Percentiles rank a stretch among this genome's conserved stretches.
Conservation (phyloP, 495 filamentous ascomycete species). For the Evansstolkia leycettana region DNA sequence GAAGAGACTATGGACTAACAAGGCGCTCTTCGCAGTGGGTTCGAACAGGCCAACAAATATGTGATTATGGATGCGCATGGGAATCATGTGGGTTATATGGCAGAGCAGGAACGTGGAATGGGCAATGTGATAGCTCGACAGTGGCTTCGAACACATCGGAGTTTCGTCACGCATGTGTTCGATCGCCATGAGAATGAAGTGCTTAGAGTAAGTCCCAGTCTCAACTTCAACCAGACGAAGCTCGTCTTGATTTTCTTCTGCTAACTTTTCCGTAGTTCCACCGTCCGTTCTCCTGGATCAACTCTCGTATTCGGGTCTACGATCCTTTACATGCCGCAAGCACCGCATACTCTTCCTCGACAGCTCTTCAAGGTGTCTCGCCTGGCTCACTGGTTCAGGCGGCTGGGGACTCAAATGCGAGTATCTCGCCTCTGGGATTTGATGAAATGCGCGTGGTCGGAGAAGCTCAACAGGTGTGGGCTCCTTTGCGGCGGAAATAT, state of each 20-base stretch:
- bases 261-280: slow-evolving; percentile 36
- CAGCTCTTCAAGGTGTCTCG: slow-evolving; percentile 27
- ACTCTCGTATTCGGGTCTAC: slow-evolving; percentile 50
- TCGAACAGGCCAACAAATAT: slow-evolving; percentile 64
- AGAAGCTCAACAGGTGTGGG: slow-evolving; percentile 59
- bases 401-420: slow-evolving; percentile 26
- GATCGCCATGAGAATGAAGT: slow-evolving; percentile 53
- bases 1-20: neutral
- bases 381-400: slow-evolving; percentile 28
- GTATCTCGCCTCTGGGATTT: slow-evolving; percentile 38
- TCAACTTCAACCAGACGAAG: too few relatives aligned
- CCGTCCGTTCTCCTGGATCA: slow-evolving; percentile 58
- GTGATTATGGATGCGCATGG: slow-evolving; percentile 60
- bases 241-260: too few relatives aligned
- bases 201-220: slow-evolving; percentile 41
- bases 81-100: slow-evolving; percentile 57
- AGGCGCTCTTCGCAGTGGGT: slow-evolving; percentile 31
- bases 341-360: slow-evolving; percentile 22
- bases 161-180: slow-evolving; percentile 61
- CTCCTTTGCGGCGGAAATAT: slow-evolving; percentile 53
- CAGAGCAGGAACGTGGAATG: slow-evolving; percentile 52
- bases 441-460: slow-evolving; percentile 53
- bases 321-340: slow-evolving; percentile 36
- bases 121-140: slow-evolving; percentile 46
- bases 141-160: slow-evolving; percentile 52